A percentile compares a stretch with the other conserved stretches of the same genome.
Evolutionary conservation across 768 basidiomycete species (phyloP).

Genomic region (Tylopilus balloui): DNA sequence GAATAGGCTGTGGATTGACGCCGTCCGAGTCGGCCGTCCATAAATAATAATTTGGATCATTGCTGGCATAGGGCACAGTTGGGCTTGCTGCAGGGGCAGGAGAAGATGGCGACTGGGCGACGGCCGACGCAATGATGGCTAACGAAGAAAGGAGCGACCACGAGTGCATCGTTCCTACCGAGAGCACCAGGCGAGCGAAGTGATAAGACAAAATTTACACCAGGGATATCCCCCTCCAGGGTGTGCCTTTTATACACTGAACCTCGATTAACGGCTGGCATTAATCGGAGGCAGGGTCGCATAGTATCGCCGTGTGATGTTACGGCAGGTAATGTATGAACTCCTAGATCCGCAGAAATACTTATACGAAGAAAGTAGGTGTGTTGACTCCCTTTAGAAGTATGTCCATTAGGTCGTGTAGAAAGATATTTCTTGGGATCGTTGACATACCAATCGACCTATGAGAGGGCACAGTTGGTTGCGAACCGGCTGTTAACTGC

Average conservation of each 20-base stretch:
- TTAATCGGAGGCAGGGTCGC: neutral
- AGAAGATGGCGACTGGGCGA: slow-evolving; percentile 20
- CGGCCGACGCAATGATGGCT: slow-evolving; percentile 16
- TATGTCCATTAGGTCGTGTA: too few relatives aligned
- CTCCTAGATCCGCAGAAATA: too few relatives aligned
- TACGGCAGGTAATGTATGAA: neutral
- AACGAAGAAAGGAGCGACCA: slow-evolving; percentile 29
- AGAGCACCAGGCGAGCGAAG: slow-evolving; percentile 10
- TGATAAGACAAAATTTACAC: slow-evolving; percentile 22
- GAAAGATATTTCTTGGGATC: too few relatives aligned
- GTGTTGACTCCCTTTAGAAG: too few relatives aligned
- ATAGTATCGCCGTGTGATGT: neutral
- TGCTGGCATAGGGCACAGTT: slow-evolving; percentile 42
- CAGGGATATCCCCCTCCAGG: neutral
- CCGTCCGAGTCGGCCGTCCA: slow-evolving; percentile 32
- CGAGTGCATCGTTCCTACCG: slow-evolving; percentile 23
- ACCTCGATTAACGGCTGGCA: neutral
- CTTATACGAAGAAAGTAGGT: too few relatives aligned
- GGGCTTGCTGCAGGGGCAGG: slow-evolving; percentile 34
- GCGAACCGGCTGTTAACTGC: too few relatives aligned
- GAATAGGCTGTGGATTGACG: slow-evolving; percentile 39
- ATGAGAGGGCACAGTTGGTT: too few relatives aligned
- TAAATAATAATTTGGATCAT: slow-evolving; percentile 43
- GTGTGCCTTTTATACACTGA: slow-evolving; percentile 23
- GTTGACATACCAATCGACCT: too few relatives aligned